phyloP scores from a whole-genome alignment of 495 filamentous ascomycete genomes.

The Bacidia rubella region DNA sequence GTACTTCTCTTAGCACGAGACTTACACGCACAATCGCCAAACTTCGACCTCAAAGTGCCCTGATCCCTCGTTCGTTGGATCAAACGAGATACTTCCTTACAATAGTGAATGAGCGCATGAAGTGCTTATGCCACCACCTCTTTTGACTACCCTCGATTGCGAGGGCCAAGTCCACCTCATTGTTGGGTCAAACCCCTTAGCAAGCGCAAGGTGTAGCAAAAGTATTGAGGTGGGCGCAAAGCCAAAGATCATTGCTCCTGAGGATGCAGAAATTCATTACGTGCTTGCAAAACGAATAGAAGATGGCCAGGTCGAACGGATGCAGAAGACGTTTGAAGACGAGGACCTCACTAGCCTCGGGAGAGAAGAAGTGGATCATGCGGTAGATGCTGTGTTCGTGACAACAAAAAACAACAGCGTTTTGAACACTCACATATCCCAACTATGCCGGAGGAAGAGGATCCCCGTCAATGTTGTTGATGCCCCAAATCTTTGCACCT shows the following conservation, averaged over 20 bases:
- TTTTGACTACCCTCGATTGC: conserved; percentile 68
- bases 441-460: conserved; percentile 59
- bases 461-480: conserved; percentile 92
- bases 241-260: conserved; percentile 70
- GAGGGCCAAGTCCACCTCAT: conserved; percentile 73
- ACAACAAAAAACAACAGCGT: conserved; percentile 45
- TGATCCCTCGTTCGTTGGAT: too few relatives aligned
- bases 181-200: conserved; percentile 73
- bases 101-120: too few relatives aligned
- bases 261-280: conserved; percentile 50
- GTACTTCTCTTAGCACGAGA: too few relatives aligned
- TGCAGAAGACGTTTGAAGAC: conserved; percentile 55
- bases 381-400: conserved; percentile 90
- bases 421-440: conserved; percentile 52
- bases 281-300: conserved; percentile 59
- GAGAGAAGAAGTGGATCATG: conserved; percentile 57
- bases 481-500: conserved; percentile 75
- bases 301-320: conserved; percentile 56
- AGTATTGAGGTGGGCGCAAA: conserved; percentile 77
- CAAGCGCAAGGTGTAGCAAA: conserved; percentile 64
- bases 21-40: neutral
- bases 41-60: neutral
- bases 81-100: too few relatives aligned
- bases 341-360: conserved; percentile 65
- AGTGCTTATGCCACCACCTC: conserved; percentile 31